Evolutionary conservation across 129 eudicot genomes (phyloP).

Genomic region (Daucus carota): DNA sequence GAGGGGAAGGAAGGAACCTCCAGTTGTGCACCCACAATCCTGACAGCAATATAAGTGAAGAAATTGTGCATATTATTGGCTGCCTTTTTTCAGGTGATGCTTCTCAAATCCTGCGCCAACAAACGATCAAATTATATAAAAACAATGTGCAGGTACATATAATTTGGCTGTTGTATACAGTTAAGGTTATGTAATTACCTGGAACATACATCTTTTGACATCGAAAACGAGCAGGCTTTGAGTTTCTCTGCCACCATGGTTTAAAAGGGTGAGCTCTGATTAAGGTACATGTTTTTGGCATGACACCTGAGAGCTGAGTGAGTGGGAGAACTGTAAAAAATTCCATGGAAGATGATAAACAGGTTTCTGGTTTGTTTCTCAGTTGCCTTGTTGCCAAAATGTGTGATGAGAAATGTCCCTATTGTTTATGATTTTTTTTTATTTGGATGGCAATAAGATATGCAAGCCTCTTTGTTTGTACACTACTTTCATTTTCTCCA

Average conservation of each 20-base stretch:
- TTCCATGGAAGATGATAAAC: slow-evolving; percentile 3
- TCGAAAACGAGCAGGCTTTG: slow-evolving; percentile 29
- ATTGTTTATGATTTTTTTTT: not conserved
- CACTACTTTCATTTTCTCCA: too few species aligned
- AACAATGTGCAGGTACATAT: not conserved
- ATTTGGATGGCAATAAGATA: not conserved
- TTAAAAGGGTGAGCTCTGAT: slow-evolving; percentile 30
- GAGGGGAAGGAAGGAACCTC: slow-evolving; percentile 37
- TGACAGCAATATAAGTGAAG: slow-evolving; percentile 82
- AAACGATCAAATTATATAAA: not conserved
- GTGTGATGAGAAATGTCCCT: not conserved
- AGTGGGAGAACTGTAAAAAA: slow-evolving; percentile 24
- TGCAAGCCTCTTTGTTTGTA: slow-evolving; percentile 1
- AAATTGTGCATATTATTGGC: slow-evolving; percentile 79
- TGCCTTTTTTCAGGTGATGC: slow-evolving; percentile 91
- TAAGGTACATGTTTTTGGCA: slow-evolving; percentile 25
- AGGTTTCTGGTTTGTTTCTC: slow-evolving; percentile 1
- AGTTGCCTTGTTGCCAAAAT: not conserved
- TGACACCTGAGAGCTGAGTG: slow-evolving; percentile 28
- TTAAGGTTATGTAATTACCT: slow-evolving; percentile 24
- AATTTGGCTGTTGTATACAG: not conserved
- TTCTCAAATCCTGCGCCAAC: slow-evolving; percentile 65
- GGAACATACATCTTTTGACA: slow-evolving; percentile 93
- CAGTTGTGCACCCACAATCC: slow-evolving; percentile 75
- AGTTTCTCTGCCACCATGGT: slow-evolving; percentile 35